Percentiles rank a stretch among this genome's conserved stretches.
These are phyloP conservation scores for Aquilaria malaccensis DNA, from an alignment of 345 rosid genomes.

Conservation along the genomic window DNA sequence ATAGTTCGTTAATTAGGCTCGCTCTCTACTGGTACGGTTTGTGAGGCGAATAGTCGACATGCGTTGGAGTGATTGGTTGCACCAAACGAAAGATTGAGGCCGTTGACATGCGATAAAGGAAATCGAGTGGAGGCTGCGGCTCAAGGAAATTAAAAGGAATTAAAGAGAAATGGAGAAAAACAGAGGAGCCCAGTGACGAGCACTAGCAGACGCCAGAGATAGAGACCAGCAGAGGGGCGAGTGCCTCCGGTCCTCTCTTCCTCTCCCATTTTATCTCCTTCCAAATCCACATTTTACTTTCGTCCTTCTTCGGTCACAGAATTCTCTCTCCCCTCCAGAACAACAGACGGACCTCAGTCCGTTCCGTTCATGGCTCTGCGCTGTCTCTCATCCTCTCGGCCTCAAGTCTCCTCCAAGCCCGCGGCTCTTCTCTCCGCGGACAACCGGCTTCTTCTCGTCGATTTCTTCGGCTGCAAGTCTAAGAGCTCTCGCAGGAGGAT, in stretches of 20 bases:
- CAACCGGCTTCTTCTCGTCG: conserved; percentile 41
- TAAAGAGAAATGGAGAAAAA: not conserved
- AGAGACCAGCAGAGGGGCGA: conserved; percentile 24
- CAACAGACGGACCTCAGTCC: conserved; percentile 6
- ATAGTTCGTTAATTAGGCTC: no score
- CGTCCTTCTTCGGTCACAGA: conserved; percentile 7
- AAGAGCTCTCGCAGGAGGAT: conserved; percentile 40
- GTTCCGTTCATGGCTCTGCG: conserved; percentile 32
- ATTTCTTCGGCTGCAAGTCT: conserved; percentile 63
- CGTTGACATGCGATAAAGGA: not conserved
- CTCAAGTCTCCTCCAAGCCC: conserved; percentile 42
- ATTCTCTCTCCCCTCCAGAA: conserved; percentile 7
- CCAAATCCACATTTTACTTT: conserved; percentile 22
- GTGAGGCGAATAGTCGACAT: no score
- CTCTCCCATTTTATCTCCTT: conserved; percentile 31
- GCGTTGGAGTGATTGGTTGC: no score
- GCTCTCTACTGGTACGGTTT: no score
- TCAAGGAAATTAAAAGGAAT: not conserved
- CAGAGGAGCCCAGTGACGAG: not conserved
- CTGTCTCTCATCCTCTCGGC: conserved; percentile 37
- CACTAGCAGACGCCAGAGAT: conserved; percentile 16
- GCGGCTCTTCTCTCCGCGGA: conserved; percentile 31
- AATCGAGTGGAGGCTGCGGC: not conserved
- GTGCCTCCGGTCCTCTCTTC: conserved; percentile 33
- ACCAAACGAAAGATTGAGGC: no score